Evolutionary conservation across 2,329 filamentous ascomycete genomes (phyloP).

Genomic region (Fusarium fujikuroi): DNA sequence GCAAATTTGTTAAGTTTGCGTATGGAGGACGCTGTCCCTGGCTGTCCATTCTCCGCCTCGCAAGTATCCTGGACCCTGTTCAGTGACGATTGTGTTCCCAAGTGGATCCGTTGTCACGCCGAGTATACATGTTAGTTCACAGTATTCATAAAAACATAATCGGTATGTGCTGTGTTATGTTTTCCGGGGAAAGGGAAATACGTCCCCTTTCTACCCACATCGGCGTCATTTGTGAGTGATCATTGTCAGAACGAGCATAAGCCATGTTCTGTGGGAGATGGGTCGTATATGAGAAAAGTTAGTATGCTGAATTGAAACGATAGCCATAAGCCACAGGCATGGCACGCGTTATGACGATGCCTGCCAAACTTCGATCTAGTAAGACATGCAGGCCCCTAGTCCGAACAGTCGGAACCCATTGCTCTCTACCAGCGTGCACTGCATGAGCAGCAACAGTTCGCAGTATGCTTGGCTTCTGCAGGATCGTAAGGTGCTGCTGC

Average conservation of each 20-base stretch:
- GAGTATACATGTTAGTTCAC: neutral
- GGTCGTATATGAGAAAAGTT: neutral
- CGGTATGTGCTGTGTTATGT: neutral
- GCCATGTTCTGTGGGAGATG: neutral
- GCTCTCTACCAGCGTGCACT: neutral
- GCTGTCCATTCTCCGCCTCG: constrained; percentile 2
- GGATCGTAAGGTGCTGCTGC: neutral
- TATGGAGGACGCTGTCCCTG: neutral
- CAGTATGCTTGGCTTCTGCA: neutral
- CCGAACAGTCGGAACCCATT: neutral
- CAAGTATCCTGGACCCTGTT: constrained; percentile 11
- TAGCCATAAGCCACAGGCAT: neutral
- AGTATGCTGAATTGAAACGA: constrained; percentile 16
- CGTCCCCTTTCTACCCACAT: neutral
- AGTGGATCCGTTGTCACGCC: neutral
- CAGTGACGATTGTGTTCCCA: constrained; percentile 5
- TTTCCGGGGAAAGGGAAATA: neutral
- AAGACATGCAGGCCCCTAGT: constrained; percentile 8
- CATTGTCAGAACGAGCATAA: neutral
- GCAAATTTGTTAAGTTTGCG: constrained; percentile 1
- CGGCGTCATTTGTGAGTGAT: neutral
- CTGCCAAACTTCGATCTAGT: constrained; percentile 10
- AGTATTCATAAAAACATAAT: neutral
- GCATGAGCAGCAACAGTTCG: constrained; percentile 7
- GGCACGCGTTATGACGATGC: neutral